These are phyloP conservation scores for Diplodia intermedia DNA, from an alignment of 2,329 filamentous ascomycete genomes.

Conservation along the genomic window DNA sequence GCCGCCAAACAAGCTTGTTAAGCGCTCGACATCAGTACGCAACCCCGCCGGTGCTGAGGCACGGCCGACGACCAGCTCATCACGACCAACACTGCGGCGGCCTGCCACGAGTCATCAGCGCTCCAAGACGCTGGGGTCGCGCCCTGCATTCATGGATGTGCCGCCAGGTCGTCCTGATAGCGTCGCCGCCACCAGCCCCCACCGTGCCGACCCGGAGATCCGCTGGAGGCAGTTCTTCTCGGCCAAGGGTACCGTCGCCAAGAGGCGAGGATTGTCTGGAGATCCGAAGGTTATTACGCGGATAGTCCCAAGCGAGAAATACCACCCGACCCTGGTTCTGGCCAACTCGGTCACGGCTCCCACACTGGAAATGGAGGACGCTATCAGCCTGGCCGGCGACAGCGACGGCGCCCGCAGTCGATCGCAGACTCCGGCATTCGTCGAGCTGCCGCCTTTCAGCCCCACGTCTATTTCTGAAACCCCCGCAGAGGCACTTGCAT, in stretches of 20 bases:
- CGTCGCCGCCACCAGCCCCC: conserved; percentile 19
- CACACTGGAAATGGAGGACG: conserved; percentile 47
- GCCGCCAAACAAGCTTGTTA: conserved; percentile 78
- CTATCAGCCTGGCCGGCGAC: conserved; percentile 48
- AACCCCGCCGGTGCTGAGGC: conserved; percentile 53
- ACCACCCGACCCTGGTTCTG: conserved; percentile 58
- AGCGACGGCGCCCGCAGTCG: conserved; percentile 49
- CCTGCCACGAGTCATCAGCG: conserved; percentile 82
- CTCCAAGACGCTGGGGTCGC: conserved; percentile 71
- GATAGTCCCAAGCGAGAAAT: conserved; percentile 53
- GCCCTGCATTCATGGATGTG: conserved; percentile 45
- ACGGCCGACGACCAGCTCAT: conserved; percentile 61
- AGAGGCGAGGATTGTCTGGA: conserved; percentile 50
- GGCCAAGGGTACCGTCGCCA: conserved; percentile 46
- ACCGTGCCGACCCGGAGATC: conserved; percentile 32
- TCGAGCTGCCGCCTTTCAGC: conserved; percentile 37
- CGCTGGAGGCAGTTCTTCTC: conserved; percentile 50
- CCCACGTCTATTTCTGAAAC: conserved; percentile 30
- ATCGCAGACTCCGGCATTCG: conserved; percentile 48
- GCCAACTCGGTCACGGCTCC: conserved; percentile 49
- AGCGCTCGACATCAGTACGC: conserved; percentile 68
- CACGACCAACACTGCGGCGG: conserved; percentile 70
- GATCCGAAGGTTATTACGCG: conserved; percentile 51
- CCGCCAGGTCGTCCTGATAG: conserved; percentile 37
- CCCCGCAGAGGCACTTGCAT: conserved; percentile 33